Base-by-base conservation (phyloP, 2,329 filamentous ascomycete genomes). In the Nectriaceae sp. region DNA sequence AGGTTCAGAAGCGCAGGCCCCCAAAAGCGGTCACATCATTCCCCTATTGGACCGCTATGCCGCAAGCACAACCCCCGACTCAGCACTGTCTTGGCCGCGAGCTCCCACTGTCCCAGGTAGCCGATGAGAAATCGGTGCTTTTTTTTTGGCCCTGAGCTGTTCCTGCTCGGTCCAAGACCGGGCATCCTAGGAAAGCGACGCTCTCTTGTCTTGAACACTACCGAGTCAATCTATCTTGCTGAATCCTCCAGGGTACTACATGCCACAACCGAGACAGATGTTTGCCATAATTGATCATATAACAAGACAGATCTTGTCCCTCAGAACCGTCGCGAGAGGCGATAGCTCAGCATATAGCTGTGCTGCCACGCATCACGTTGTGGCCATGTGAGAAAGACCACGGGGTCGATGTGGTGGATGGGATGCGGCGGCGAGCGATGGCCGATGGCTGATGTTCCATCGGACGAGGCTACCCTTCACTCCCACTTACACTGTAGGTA, bases 1-100 rank as follows among this genome's bases (percentile, higher is more conserved):
- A 19, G 41, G 41, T 29, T 44, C 48, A 46, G 43, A 22, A 37
- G 29, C 47, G 48, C 46, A 43, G 45, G 55, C 59, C 59, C 59
- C 59, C 51, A 61, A 60, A 51, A 51, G 45, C n/a, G n/a, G n/a
- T n/a, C n/a, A n/a, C n/a, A n/a, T 46, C 50, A 24, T 40, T 24
- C 44, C 49, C 49, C 42, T 46, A 43, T 48, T 41, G 45, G 37
- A 21, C 42, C 39, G 15, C n/a, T 43, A 21, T 49, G 10, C 38
- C 54, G 43, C 52, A 57, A 55, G 6, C 6, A 29, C 24, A 29
- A 13, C 13, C 24, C 6, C 24, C 24, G 13, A 13, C 24, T 6
- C 6, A 29, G 24, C 24, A 29, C 24, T 6, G 24, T 29, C 6
- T 29, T 29, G 24, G 24, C 24, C 24, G 24, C 24, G 24, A 29